These are phyloP conservation scores for Nakazawaea anatomiae DNA, from an alignment of 805 yeast genomes.

Conservation along the genomic window DNA sequence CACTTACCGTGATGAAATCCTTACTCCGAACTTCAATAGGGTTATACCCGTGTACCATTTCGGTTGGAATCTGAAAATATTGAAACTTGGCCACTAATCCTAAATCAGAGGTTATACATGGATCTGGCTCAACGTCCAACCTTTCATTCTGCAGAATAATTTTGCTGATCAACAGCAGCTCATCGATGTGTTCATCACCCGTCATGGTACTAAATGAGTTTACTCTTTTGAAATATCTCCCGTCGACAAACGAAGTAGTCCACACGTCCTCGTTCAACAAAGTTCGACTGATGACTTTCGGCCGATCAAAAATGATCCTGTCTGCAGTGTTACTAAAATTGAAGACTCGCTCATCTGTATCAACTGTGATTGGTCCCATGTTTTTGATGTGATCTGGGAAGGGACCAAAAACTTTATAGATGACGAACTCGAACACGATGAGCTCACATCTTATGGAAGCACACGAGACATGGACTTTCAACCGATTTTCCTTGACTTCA, in stretches of 20 bases:
- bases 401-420: constrained; percentile 24
- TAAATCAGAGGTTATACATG: constrained; percentile 30
- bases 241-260: constrained; percentile 39
- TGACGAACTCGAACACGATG: constrained; percentile 30
- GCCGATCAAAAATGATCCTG: constrained; percentile 19
- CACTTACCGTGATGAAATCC: constrained; percentile 17
- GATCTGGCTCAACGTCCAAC: constrained; percentile 34
- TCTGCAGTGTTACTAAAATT: constrained; percentile 11
- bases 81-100: constrained; percentile 31
- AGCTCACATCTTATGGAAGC: constrained; percentile 40
- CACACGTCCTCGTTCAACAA: constrained; percentile 45
- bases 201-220: constrained; percentile 37
- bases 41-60: constrained; percentile 6
- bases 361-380: constrained; percentile 3
- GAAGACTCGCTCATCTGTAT: constrained; percentile 12
- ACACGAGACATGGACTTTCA: constrained; percentile 26
- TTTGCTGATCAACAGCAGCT: constrained; percentile 21
- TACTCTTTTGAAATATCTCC: constrained; percentile 42
- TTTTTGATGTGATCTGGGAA: not conserved
- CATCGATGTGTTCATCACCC: constrained; percentile 37
- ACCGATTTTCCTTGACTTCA: constrained; percentile 9
- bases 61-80: constrained; percentile 20
- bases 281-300: constrained; percentile 26
- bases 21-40: not conserved
- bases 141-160: constrained; percentile 35